Evolutionary conservation across 345 rosid species (phyloP).

Genomic region (Balakata baccata): DNA sequence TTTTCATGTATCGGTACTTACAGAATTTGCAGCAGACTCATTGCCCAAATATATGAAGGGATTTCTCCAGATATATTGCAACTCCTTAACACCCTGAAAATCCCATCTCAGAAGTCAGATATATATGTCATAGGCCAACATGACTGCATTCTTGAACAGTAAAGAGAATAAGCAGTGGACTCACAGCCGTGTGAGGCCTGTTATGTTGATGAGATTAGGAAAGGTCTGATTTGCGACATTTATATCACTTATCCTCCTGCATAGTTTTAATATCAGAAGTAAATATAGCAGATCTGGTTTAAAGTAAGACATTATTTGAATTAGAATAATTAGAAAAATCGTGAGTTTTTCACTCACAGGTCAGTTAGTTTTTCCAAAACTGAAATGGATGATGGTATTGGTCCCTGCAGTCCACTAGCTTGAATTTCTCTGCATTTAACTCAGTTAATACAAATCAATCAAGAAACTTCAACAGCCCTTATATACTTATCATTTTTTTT

Average conservation of each 20-base stretch:
- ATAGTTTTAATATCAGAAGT: not conserved
- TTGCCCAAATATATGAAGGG: slow-evolving; percentile 33
- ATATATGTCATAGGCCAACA: not conserved
- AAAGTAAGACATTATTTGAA: not conserved
- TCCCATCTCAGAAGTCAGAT: not conserved
- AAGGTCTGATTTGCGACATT: slow-evolving; percentile 45
- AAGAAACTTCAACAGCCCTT: no score
- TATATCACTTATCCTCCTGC: slow-evolving; percentile 61
- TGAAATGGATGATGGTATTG: slow-evolving; percentile 48
- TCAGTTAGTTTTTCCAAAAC: slow-evolving; percentile 31
- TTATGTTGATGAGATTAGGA: slow-evolving; percentile 33
- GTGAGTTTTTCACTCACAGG: slow-evolving; percentile 40
- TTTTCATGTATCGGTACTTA: slow-evolving; percentile 13
- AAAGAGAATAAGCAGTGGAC: slow-evolving; percentile 18
- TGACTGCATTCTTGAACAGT: not conserved
- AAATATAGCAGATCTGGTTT: slow-evolving; percentile 3
- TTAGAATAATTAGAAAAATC: not conserved
- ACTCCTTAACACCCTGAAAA: slow-evolving; percentile 36
- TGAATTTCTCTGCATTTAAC: slow-evolving; percentile 37
- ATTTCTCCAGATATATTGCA: slow-evolving; percentile 36
- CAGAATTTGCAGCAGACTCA: slow-evolving; percentile 22
- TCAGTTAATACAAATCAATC: no score
- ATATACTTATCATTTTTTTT: no score
- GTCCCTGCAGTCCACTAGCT: slow-evolving; percentile 47
- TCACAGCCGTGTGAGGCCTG: slow-evolving; percentile 38